phyloP scores from a whole-genome alignment of 352 stramenopile genomes.

The Globisporangium lucens region DNA sequence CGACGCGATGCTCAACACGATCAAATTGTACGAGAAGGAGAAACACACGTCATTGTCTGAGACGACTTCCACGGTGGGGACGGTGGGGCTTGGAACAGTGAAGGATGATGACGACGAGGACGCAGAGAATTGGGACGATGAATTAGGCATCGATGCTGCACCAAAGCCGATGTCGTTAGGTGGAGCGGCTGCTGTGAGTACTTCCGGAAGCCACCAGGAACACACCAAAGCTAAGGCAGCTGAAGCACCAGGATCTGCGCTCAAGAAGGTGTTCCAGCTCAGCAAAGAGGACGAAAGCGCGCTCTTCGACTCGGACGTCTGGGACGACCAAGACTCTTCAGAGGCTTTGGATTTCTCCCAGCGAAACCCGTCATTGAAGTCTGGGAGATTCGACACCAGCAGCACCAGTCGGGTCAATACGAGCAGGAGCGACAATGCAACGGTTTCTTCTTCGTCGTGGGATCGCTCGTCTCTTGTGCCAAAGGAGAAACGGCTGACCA shows the following conservation, averaged over 20 bases:
- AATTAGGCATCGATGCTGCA: constrained; percentile 58
- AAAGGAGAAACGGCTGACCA: constrained; percentile 58
- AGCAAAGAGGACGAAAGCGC: constrained; percentile 74
- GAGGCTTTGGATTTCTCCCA: neutral
- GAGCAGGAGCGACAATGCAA: neutral
- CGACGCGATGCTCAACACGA: constrained; percentile 81
- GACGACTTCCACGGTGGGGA: neutral
- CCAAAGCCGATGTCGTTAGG: constrained; percentile 29
- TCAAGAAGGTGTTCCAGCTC: constrained; percentile 53
- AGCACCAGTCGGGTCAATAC: neutral
- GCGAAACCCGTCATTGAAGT: neutral
- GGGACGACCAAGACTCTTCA: constrained; percentile 47
- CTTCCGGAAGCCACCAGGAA: neutral
- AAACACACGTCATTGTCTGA: constrained; percentile 16
- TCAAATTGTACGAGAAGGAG: constrained; percentile 78
- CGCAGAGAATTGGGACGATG: constrained; percentile 81
- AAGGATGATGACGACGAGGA: constrained; percentile 29
- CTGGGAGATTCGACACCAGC: neutral
- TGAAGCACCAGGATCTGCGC: constrained; percentile 8
- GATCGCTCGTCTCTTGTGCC: constrained; percentile 57
- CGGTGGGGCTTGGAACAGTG: neutral
- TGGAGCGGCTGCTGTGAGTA: neutral
- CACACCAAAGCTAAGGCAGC: constrained; percentile 9
- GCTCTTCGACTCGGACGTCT: constrained; percentile 69
- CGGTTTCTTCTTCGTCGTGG: constrained; percentile 30